A percentile compares a stretch with the other conserved stretches of the same genome.
Evolutionary conservation across 768 basidiomycete species (phyloP).

Genomic region (Candolleomyces aberdarensis): DNA sequence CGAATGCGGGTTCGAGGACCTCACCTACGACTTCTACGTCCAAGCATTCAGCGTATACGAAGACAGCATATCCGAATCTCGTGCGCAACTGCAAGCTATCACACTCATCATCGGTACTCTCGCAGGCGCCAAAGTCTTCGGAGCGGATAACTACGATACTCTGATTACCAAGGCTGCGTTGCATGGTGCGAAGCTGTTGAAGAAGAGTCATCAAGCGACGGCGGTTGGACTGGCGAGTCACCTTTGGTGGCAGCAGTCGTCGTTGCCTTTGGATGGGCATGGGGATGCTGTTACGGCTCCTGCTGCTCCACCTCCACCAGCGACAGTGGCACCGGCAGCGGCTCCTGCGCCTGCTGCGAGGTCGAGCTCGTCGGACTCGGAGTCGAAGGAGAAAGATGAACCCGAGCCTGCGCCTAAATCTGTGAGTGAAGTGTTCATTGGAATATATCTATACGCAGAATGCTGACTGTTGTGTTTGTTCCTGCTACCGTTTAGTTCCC

Average conservation of each 20-base stretch:
- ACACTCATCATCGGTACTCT: constrained; percentile 91
- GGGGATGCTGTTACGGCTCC: background rate
- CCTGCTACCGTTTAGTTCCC: constrained; percentile 50
- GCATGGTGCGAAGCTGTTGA: constrained; percentile 92
- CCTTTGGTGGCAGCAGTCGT: constrained; percentile 93
- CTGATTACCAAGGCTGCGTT: constrained; percentile 98
- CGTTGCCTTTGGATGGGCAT: background rate
- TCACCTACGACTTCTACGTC: constrained; percentile 96
- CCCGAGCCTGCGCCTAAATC: constrained; percentile 45
- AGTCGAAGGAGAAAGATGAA: constrained; percentile 39
- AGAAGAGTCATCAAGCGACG: constrained; percentile 97
- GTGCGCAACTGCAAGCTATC: constrained; percentile 96
- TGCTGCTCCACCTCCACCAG: background rate
- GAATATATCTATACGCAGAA: background rate
- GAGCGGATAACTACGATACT: constrained; percentile 94
- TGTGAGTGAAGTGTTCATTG: constrained; percentile 36
- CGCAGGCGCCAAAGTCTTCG: constrained; percentile 87
- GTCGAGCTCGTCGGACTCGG: constrained; percentile 37
- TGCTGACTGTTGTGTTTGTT: constrained; percentile 1
- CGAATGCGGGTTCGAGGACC: constrained; percentile 92
- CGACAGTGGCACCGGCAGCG: constrained; percentile 35
- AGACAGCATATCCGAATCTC: constrained; percentile 92
- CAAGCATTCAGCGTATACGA: constrained; percentile 98
- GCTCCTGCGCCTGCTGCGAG: constrained; percentile 29
- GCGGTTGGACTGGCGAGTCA: constrained; percentile 95